Base-by-base conservation (phyloP, 257 asterid species). In the Forsythia viridissima region DNA sequence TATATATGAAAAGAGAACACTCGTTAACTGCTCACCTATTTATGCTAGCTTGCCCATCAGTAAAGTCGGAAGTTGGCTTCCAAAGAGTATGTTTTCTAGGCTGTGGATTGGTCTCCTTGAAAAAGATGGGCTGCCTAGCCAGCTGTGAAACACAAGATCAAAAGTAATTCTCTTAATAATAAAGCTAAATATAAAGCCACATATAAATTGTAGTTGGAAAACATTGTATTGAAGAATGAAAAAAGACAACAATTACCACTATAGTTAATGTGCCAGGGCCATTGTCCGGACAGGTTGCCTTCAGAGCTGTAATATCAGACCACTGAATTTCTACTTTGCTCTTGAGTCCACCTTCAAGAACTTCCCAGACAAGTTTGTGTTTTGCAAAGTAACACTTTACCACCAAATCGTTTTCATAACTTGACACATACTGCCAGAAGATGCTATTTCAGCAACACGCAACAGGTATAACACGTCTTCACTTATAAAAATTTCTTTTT, bases 321-420 rank as follows among this genome's bases (percentile, higher is more conserved):
- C 98, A 92, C 83, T 90, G 96, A 79, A 94, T 90, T 85, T 94
- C 98, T 75, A 94, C 83, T 88, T 92, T 91, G 82, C 88, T 90
- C 94, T 94, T 94, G 82, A 94, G 89, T 66, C 96, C 94, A 71
- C 90, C 91, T 51, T 90, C 92, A 77, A 94, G 96, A 83, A 94
- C 89, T 84, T 94, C 98, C 98, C 98, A 92, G 30, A 94, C 98
- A 79, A 94, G 92, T 76, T 92, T 92, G 71, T 92, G 96, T 88
- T 93, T 94, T 3, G 94, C 95, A 84, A 89, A 94, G 86, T 94
- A 94, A 86, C 97, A 92, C 90, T 94, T 94, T 0, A 92, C 96
- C 84, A 94, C 97, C 89, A 94, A 87, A 85, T 94, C 98, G 61
- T 96, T 96, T 82, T 94, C 95, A 69, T 91, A 84, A 81, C 63